Percentiles rank a stretch among this genome's conserved stretches.
Evolutionary conservation across 192 early-diverging fungal species (phyloP).

Genomic region (Coemansia sp.): DNA sequence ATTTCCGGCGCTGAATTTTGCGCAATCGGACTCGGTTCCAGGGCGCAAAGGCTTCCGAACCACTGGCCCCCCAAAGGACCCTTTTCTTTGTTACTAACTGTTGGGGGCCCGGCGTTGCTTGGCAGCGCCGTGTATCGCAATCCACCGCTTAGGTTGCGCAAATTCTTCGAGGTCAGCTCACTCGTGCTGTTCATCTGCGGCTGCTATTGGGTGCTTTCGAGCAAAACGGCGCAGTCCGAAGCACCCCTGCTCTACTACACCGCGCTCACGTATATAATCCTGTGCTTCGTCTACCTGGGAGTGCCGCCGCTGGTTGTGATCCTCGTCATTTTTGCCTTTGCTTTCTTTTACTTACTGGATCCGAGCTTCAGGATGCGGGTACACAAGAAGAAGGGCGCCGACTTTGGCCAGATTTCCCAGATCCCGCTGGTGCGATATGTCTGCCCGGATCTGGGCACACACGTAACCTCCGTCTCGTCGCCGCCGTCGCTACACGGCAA

Average conservation of each 20-base stretch:
- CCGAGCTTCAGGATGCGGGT: slow-evolving; percentile 58
- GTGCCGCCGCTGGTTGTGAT: slow-evolving; percentile 56
- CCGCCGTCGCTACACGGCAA: slow-evolving; percentile 30
- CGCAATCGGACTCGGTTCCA: too few relatives aligned
- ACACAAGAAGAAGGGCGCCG: slow-evolving; percentile 59
- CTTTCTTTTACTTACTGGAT: slow-evolving; percentile 28
- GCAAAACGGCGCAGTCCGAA: slow-evolving; percentile 27
- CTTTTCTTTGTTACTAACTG: too few relatives aligned
- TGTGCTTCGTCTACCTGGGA: slow-evolving; percentile 63
- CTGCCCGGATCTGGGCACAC: slow-evolving; percentile 1
- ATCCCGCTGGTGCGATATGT: slow-evolving; percentile 64
- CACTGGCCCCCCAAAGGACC: too few relatives aligned
- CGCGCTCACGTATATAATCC: slow-evolving; percentile 56
- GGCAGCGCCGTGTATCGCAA: too few relatives aligned
- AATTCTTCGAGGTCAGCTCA: slow-evolving; percentile 53
- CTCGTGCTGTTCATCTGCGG: slow-evolving; percentile 64
- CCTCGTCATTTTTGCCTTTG: slow-evolving; percentile 56
- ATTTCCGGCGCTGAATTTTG: too few relatives aligned
- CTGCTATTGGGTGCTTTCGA: slow-evolving; percentile 64
- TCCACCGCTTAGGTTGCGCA: slow-evolving; percentile 51
- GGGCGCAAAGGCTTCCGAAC: too few relatives aligned
- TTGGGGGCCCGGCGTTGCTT: too few relatives aligned
- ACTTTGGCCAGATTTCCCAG: slow-evolving; percentile 57
- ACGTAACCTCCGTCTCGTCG: slow-evolving; percentile 12
- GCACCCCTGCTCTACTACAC: slow-evolving; percentile 59